Base-by-base conservation (phyloP, 176 grass and related monocot genomes). In the Rhynchospora tenuis region DNA sequence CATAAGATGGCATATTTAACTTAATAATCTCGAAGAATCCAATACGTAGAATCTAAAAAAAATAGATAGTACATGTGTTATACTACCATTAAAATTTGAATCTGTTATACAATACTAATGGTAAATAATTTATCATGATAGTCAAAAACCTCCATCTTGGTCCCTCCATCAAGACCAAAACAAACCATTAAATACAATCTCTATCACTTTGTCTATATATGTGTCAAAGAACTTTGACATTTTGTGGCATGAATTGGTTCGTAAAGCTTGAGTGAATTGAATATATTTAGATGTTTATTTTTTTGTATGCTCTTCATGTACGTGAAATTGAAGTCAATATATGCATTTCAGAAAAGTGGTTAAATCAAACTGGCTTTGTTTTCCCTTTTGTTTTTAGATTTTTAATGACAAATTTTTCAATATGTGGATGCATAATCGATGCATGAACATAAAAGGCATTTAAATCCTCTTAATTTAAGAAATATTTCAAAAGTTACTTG, bases 21-120 rank as follows among this genome's bases (percentile, higher is more conserved):
- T 98, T 94, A 73, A 94, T 75, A 84, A 98, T 98, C 91, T 94
- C 92, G 62, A 88, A 93, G 84, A 93, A 94, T 64, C 90, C 95
- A 88, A 98, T 87, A 66, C 90, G 81, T 46, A 98, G 80, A 88
- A 98, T 94, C 95, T 98, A 87, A 86, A 90, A 86, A 90, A 89
- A 71, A 45, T 75, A 54, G 63, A 81, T 65, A 51, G 46, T 60
- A 83, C 8, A 11, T 46, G 27, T 44, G 23, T 19, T 12, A 14
- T 31, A 89, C 69, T 54, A 50, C 22, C 4, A 62, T 75, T 24
- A 13, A 75, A 14, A 52, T 52, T 26, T 75, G 64, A 52, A 73
- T 48, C 69, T 23, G 11, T 26, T 73, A 48, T 73, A 73, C 12
- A 73, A 47, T 73, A 24, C 6, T 66, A 7, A 1, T 42, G 5